phyloP scores from a whole-genome alignment of 1,284 basidiomycete species.

The Apiotrichum porosum region DNA sequence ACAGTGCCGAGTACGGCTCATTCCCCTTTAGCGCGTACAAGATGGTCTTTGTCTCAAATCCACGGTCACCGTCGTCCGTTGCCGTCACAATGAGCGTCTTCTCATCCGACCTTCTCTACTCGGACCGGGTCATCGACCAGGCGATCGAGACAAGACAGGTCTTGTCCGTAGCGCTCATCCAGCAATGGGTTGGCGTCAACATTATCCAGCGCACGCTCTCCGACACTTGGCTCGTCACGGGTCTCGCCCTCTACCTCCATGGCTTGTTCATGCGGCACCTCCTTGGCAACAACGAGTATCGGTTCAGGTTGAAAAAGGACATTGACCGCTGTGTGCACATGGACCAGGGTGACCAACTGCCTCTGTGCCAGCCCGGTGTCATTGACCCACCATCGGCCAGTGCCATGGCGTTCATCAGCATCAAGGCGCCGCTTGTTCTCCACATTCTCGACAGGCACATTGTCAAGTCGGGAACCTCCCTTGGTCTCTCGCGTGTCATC shows the following conservation, averaged over 20 bases:
- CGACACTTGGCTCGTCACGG: constrained; percentile 94
- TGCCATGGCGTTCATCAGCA: constrained; percentile 79
- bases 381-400: constrained; percentile 75
- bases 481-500: constrained; percentile 88
- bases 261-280: constrained; percentile 81
- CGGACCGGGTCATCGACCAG: constrained; percentile 87
- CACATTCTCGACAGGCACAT: constrained; percentile 92
- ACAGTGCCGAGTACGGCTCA: constrained; percentile 85
- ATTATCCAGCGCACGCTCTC: constrained; percentile 92
- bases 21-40: constrained; percentile 97
- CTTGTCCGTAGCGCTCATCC: constrained; percentile 81
- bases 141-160: constrained; percentile 84
- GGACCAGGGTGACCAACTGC: constrained; percentile 86
- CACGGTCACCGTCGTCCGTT: constrained; percentile 72
- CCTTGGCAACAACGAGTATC: constrained; percentile 95
- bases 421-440: constrained; percentile 90
- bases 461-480: constrained; percentile 89
- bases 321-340: constrained; percentile 86
- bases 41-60: constrained; percentile 88
- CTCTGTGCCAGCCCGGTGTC: constrained; percentile 81
- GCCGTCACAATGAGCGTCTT: constrained; percentile 78
- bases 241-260: constrained; percentile 84
- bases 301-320: constrained; percentile 92
- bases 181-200: constrained; percentile 97
- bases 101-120: constrained; percentile 78